Evolutionary conservation across 495 filamentous ascomycete species (phyloP), one percentile per base, ranked within the genome.

Genomic region (Aspergillus funiculosus): DNA sequence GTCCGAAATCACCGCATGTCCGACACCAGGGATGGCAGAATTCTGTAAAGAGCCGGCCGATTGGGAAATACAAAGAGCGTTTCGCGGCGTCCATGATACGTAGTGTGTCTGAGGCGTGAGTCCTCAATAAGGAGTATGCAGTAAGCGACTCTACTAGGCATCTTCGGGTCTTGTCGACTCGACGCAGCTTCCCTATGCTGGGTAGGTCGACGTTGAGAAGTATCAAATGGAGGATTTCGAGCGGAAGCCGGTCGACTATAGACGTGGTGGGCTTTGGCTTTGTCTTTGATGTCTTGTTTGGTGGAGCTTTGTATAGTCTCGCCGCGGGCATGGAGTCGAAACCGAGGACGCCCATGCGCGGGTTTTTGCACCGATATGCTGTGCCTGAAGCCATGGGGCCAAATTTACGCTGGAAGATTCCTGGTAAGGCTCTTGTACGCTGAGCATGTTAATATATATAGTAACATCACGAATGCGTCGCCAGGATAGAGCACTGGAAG

Each of bases 21-120:
- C 43, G 35, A 22, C 43, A 52, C 43, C 43, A 43, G 43, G 49
- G 49, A 4, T 36, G 36, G 29, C 49, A 52, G 37, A 52, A 37
- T 31, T 52, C 43, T 6, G 29, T 14, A 27, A 43, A 47, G 13
- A 47, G 42, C 20, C 7, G 17, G 15, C 36, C 21, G 18, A 52
- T 43, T 5, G 43, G 28, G 38, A 43, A 39, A 26, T 32, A 28
- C 6, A 22, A 26, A 21, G 29, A 10, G 19, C 22, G 43, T 6
- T 43, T 34, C 2, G 32, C 30, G 3, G 32, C 26, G 13, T 44
- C 6, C 39, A 53, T 53, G 14, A 43, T 15, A 20, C 34, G 39
- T 13, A 52, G 20, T 6, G 50, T 39, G 17, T 47, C 24, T 6
- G 25, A 18, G 37, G 50, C 50, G 24, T 47, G 50, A 2, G 37